These are phyloP conservation scores for Schizopora paradoxa DNA, from an alignment of 1,284 basidiomycete genomes.

Conservation along the genomic window DNA sequence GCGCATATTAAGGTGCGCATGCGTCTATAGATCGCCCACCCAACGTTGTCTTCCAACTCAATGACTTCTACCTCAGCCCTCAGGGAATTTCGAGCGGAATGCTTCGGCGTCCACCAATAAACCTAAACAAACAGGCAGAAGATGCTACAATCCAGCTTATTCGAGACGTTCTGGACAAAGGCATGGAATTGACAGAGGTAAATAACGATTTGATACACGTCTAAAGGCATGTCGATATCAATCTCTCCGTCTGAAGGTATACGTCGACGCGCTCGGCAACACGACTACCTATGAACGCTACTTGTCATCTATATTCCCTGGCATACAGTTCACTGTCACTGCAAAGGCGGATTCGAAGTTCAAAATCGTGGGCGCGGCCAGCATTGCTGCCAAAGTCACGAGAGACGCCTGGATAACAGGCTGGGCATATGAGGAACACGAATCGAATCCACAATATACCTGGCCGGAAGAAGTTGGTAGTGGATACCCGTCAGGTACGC, in stretches of 20 bases:
- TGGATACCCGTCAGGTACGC: conserved; percentile 83
- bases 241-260: conserved; percentile 55
- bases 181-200: conserved; percentile 81
- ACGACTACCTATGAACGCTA: conserved; percentile 81
- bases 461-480: conserved; percentile 57
- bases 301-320: conserved; percentile 75
- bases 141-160: conserved; percentile 90
- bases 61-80: conserved; percentile 52
- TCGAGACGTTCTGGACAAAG: conserved; percentile 72
- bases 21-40: background rate
- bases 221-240: background rate
- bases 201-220: conserved; percentile 6
- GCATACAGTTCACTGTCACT: conserved; percentile 83
- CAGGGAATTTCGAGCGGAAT: conserved; percentile 90
- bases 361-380: conserved; percentile 96
- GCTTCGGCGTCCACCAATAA: conserved; percentile 78
- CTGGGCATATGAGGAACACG: conserved; percentile 38
- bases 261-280: conserved; percentile 92
- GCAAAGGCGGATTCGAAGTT: conserved; percentile 93
- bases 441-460: conserved; percentile 14
- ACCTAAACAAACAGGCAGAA: conserved; percentile 91
- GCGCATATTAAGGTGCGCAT: conserved; percentile 64
- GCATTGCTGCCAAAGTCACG: conserved; percentile 95
- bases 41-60: conserved; percentile 20
- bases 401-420: conserved; percentile 85